Evolutionary conservation across 305 asterid genomes (phyloP), one percentile per base, ranked within the genome.

Genomic region (Fraxinus albicans): DNA sequence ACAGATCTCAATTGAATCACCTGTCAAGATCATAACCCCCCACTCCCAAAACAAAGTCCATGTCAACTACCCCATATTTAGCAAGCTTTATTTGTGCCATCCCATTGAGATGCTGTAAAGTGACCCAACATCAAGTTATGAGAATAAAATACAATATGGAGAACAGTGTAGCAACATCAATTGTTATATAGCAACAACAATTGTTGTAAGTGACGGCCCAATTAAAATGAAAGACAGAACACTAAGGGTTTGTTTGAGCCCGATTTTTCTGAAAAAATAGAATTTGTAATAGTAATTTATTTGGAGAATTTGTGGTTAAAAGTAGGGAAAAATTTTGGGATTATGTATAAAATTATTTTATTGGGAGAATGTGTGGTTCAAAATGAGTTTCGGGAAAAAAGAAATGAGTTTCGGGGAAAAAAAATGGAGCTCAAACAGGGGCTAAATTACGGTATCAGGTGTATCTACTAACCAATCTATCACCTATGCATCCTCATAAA

Each of bases 11-110:
- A 33, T 29, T 2, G 34, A 82, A 79, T 74, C 87, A 95, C 99
- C 99, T 94, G 89, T 93, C 98, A 86, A 96, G 98, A 89, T 94
- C 99, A 83, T 93, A 96, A 73, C 99, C 99, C 84, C 99, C 98
- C 34, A 96, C 92, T 88, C 99, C 99, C 80, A 96, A 79, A 81
- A 96, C 98, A 36, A 92, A 95, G 89, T 95, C 98, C 97, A 95
- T 94, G 87, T 95, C 96, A 84, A 95, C 99, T 70, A 82, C 83
- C 55, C 99, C 98, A 84, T 88, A 83, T 83, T 88, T 89, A 31
- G 98, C 96, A 73, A 78, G 88, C 90, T 91, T 93, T 81, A 94
- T 88, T 84, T 89, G 96, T 73, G 99, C 96, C 90, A 96, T 87
- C 81, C 93, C 97, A 86, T 96, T 96, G 86, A 94, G 93, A 86